A percentile compares a stretch with the other conserved stretches of the same genome.
Conservation (phyloP, 164 flowering plant species). For the Vitis vinifera region ASM3070453v1 NC_081807.1:3299001-3299500, state of each 20-base stretch:
- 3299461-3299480: background rate
- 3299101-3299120: background rate
- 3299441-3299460: background rate
- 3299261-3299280: too few species aligned
- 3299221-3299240: too few species aligned
- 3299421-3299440: background rate
- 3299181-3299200: too few species aligned
- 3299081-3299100: background rate
- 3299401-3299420: background rate
- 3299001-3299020: too few species aligned
- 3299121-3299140: background rate
- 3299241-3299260: too few species aligned
- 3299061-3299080: background rate
- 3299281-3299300: background rate
- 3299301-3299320: background rate
- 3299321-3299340: background rate
- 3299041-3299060: too few species aligned
- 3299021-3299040: too few species aligned
- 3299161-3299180: too few species aligned
- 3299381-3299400: slow-evolving; percentile 1
- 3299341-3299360: background rate
- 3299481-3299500: background rate
- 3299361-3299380: background rate
- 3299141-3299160: too few species aligned
- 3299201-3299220: too few species aligned